Conservation (phyloP, 2,329 filamentous ascomycete genomes). For the Fusarium sp. region DNA sequence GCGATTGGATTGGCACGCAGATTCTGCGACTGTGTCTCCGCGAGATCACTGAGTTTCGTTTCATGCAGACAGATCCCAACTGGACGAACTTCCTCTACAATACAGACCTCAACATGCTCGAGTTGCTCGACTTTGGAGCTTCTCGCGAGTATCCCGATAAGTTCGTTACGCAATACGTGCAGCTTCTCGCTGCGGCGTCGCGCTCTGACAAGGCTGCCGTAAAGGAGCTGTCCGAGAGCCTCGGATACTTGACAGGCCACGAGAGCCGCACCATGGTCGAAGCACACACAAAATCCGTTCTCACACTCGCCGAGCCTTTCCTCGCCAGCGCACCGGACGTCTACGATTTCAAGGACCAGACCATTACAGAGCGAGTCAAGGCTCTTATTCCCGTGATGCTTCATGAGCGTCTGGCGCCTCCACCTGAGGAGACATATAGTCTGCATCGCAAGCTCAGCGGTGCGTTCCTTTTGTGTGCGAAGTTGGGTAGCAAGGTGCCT, state of each 20-base stretch:
- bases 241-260: conserved; percentile 93
- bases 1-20: conserved; percentile 96
- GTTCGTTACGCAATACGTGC: conserved; percentile 85
- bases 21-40: conserved; percentile 91
- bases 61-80: conserved; percentile 99
- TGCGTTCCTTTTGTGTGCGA: conserved; percentile 91
- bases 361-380: conserved; percentile 94
- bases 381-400: conserved; percentile 93
- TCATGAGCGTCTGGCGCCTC: conserved; percentile 86
- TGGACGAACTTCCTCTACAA: conserved; percentile 99
- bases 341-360: conserved; percentile 95
- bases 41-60: conserved; percentile 93
- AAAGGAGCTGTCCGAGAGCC: conserved; percentile 75
- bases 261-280: conserved; percentile 90
- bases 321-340: conserved; percentile 78
- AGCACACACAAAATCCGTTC: conserved; percentile 87
- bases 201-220: conserved; percentile 74
- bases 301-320: conserved; percentile 95
- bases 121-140: conserved; percentile 95
- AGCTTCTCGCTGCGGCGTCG: conserved; percentile 84
- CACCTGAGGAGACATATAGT: conserved; percentile 97
- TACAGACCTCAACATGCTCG: conserved; percentile 75
- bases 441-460: conserved; percentile 95
- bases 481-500: conserved; percentile 83
- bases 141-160: conserved; percentile 84